Base-by-base conservation (phyloP, 2,329 filamentous ascomycete species). In the Macrophomina pseudophaseolina region DNA sequence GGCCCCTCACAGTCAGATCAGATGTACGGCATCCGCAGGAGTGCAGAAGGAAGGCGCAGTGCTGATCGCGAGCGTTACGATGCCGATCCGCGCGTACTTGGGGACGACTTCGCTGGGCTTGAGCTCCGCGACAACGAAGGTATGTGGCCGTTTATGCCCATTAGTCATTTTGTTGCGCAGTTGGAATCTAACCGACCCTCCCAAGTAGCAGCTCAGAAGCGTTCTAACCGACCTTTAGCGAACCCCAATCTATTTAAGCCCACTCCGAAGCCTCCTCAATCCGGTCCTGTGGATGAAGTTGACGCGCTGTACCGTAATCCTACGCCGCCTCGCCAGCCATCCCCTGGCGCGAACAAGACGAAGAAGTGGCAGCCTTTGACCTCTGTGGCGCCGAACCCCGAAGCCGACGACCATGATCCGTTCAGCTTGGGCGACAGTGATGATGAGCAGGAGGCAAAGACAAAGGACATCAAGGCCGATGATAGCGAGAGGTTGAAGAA, bases 281-380 rank as follows among this genome's bases (percentile, higher is more conserved):
- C 82, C 46, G 87, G 87, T 1, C 86, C 88, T 11, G 87, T 92
- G 2, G 92, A 96, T 73, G 93, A 97, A 74, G 94, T 97, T 54
- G 86, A 90, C 71, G 88, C 84, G 40, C 76, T 91, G 67, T 95
- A 96, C 75, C 87, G 89, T 35, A 71, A 69, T 40, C 76, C 77
- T 18, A 78, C 77, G 8, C 76, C 77, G 12, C 72, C 65, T 12
- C 65, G 65, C 18, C 75, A 74, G 68, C 66, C 66, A 32, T 56
- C 62, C n/a, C 71, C 72, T 30, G 56, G 80, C 82, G 59, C 60
- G 6, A 48, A 44, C 70, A 95, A 93, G 81, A 80, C 87, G 53
- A 97, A 94, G 86, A 99, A 99, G 82, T 99, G 95, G 95, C 94
- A 99, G 79, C 94, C 95, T 9, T 82, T 99, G 72, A 93, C 94